Evolutionary conservation across 371 early-diverging fungal genomes (phyloP).

Genomic region (Rhizopus delemar): DNA sequence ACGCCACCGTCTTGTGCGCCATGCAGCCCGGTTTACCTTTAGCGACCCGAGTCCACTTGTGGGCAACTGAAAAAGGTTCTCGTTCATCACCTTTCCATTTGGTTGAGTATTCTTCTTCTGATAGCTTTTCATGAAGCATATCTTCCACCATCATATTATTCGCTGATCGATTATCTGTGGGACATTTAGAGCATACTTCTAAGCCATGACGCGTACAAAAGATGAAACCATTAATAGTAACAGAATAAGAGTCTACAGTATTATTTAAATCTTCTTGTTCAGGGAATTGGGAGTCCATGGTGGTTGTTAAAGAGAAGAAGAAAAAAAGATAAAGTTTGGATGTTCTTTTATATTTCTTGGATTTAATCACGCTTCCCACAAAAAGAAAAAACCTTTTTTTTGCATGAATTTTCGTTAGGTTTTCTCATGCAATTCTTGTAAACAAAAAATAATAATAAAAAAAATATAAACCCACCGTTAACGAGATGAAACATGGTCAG

Average conservation of each 20-base stretch:
- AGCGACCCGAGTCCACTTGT: slow-evolving; percentile 41
- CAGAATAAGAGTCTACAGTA: slow-evolving; percentile 37
- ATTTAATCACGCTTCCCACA: background rate
- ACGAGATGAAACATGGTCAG: no score
- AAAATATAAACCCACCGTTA: no score
- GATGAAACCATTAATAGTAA: slow-evolving; percentile 42
- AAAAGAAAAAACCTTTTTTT: background rate
- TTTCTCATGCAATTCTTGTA: slow-evolving; percentile 4
- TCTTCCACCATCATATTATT: slow-evolving; percentile 50
- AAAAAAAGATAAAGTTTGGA: slow-evolving; percentile 2
- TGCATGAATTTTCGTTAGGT: background rate
- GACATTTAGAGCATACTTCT: slow-evolving; percentile 49
- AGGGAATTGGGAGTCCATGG: slow-evolving; percentile 44
- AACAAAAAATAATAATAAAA: background rate
- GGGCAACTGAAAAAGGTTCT: slow-evolving; percentile 40
- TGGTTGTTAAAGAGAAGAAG: background rate
- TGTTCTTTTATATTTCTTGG: background rate
- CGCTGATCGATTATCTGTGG: slow-evolving; percentile 44
- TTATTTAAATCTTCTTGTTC: slow-evolving; percentile 41
- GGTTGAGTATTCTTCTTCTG: slow-evolving; percentile 35
- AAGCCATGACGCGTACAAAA: slow-evolving; percentile 45
- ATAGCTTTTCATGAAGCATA: slow-evolving; percentile 38
- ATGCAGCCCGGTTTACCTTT: slow-evolving; percentile 51
- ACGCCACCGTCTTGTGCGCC: slow-evolving; percentile 45
- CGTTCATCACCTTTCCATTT: slow-evolving; percentile 58